Base-by-base conservation (phyloP, 192 early-diverging fungal genomes). In the Polychytrium aggregatum region DNA sequence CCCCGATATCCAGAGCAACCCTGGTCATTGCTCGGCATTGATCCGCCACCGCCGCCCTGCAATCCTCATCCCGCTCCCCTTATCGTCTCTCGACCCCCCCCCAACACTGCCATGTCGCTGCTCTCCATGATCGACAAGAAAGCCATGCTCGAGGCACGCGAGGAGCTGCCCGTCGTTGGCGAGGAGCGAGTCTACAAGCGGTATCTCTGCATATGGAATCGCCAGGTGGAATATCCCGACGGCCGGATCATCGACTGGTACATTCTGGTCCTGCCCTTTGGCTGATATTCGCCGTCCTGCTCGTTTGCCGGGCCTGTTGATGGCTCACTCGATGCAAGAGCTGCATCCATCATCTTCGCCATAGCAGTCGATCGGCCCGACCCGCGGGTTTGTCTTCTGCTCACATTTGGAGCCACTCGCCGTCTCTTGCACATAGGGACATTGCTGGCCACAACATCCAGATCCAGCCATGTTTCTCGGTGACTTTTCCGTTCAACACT, bases 401-500 rank as follows among this genome's bases (percentile, higher is more conserved):
- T n/a, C n/a, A n/a, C n/a, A n/a, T n/a, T n/a, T n/a, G n/a, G n/a
- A n/a, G n/a, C n/a, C n/a, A n/a, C n/a, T n/a, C n/a, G n/a, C n/a
- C n/a, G n/a, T n/a, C n/a, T n/a, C n/a, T n/a, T 22, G 16, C 24
- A 26, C 17, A 18, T 28, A 63, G 65, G 65, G 76, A 79, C 44
- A 53, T 72, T 24, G 70, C 64, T 16, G 76, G 76, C 11, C 70
- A 76, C 18, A 44, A 58, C 17, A 46, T 47, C 26, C 51, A 56
- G 24, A 60, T n/a, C n/a, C n/a, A 69, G 26, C 77, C 77, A 3
- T 50, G 47, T 16, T 79, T 79, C 48, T 44, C 59, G 1, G 49
- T 56, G 8, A 60, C 68, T 8, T 78, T 79, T 55, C 69, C 75
- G 1, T 79, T 55, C 44, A 37, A 65, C 39, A 74, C 75, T 7